Conservation (phyloP, 768 basidiomycete genomes). For the Artomyces pyxidatus region DNA sequence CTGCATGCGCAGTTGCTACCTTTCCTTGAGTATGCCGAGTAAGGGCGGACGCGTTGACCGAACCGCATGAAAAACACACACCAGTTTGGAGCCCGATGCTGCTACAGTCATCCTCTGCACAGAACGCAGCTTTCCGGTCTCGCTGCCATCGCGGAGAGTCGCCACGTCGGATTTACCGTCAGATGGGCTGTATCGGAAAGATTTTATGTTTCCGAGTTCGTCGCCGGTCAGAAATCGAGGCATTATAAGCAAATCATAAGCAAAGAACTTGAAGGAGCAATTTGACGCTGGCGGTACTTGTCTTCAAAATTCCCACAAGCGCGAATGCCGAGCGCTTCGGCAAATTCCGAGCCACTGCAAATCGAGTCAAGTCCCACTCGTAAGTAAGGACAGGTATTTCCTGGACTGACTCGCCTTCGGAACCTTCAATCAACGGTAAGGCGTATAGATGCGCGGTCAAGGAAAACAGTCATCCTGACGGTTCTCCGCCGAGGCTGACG, state of each 20-base stretch:
- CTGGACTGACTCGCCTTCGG: too few species aligned
- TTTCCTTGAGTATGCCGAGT: slow-evolving; percentile 35
- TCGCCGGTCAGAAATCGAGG: slow-evolving; percentile 68
- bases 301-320: too few species aligned
- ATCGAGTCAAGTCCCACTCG: too few species aligned
- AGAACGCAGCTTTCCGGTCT: slow-evolving; percentile 26
- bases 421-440: too few species aligned
- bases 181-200: slow-evolving; percentile 36
- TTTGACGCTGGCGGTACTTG: too few species aligned
- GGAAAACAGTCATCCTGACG: too few species aligned
- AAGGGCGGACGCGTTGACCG: slow-evolving; percentile 6
- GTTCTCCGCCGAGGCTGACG: too few species aligned
- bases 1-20: slow-evolving; percentile 57
- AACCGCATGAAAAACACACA: neutral
- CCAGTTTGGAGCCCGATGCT: slow-evolving; percentile 3
- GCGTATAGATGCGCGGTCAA: too few species aligned
- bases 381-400: too few species aligned
- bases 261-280: too few species aligned
- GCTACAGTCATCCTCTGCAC: slow-evolving; percentile 34
- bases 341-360: too few species aligned
- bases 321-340: too few species aligned
- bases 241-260: slow-evolving; percentile 40
- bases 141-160: slow-evolving; percentile 26
- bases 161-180: slow-evolving; percentile 27
- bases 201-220: slow-evolving; percentile 70